Base-by-base conservation (phyloP, 2,329 filamentous ascomycete species). In the Cladophialophora chaetospira region DNA sequence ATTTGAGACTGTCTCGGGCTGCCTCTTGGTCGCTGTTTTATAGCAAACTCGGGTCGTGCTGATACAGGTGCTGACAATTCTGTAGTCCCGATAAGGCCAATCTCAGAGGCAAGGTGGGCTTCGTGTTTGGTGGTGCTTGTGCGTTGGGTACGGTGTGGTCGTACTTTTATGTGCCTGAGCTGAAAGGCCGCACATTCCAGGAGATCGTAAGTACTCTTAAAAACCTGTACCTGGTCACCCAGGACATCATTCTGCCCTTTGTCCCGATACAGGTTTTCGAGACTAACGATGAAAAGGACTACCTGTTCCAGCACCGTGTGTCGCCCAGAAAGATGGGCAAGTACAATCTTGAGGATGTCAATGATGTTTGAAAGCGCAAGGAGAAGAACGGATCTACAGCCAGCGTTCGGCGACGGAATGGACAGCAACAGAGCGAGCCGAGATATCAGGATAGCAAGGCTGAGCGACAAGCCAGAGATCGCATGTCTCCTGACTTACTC, bases 41-140 rank as follows among this genome's bases (percentile, higher is more conserved):
- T n/a, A n/a, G n/a, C n/a, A n/a, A n/a, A n/a, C n/a, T n/a, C n/a
- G n/a, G n/a, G n/a, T n/a, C n/a, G n/a, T n/a, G n/a, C n/a, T n/a
- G n/a, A n/a, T n/a, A n/a, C n/a, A n/a, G n/a, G n/a, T n/a, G n/a
- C n/a, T n/a, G n/a, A n/a, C n/a, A n/a, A n/a, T n/a, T n/a, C n/a
- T n/a, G n/a, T n/a, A n/a, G n/a, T 17, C 58, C 57, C 9, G 45
- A 69, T 56, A 64, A 66, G 45, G 65, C 63, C 11, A 65, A 69
- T 51, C 58, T 69, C 46, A 62, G 62, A 31, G 67, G 67, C 1
- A 71, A 70, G 23, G 63, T 69, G 1, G 69, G 69, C 1, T 70
- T 68, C 38, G 63, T 71, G 6, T 69, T 70, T 40, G 60, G 63
- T n/a, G 68, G 66, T 4, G 62, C 66, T n/a, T 63, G 60, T 25